A percentile compares a stretch with the other conserved stretches of the same genome.
phyloP scores from a whole-genome alignment of 192 early-diverging fungal genomes.

The Linnemannia exigua region DNA sequence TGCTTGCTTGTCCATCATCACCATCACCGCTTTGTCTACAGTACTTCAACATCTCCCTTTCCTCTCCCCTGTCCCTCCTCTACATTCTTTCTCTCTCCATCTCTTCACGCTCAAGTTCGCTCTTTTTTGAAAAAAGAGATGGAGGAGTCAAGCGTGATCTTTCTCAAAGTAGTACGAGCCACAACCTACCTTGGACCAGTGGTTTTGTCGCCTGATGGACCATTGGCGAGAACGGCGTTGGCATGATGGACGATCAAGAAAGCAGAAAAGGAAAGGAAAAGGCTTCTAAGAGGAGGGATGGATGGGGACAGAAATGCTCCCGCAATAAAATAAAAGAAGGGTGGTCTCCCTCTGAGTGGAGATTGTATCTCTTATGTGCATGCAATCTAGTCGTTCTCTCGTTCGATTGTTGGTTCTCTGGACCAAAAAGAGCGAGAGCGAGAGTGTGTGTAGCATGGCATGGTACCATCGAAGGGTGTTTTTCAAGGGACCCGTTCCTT shows the following conservation, averaged over 20 bases:
- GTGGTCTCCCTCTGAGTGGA: background rate
- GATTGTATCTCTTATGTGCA: background rate
- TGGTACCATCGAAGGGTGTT: no score
- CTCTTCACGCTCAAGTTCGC: background rate
- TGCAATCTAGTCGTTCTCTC: background rate
- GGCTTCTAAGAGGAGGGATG: background rate
- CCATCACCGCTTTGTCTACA: background rate
- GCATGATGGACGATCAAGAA: background rate
- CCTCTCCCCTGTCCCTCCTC: background rate
- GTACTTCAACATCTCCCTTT: background rate
- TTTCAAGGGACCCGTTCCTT: constrained; percentile 4
- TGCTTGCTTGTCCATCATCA: background rate
- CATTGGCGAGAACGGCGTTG: background rate
- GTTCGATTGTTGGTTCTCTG: background rate
- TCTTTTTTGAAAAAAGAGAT: background rate
- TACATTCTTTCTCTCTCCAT: background rate
- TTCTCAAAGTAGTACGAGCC: no score
- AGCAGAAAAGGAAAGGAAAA: no score
- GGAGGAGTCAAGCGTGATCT: background rate
- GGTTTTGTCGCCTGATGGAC: background rate
- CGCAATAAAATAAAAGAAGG: background rate
- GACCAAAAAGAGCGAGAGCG: no score
- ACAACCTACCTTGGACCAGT: background rate
- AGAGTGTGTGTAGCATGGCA: no score
- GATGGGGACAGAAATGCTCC: background rate